Evolutionary conservation across 768 basidiomycete genomes (phyloP), one percentile per base, ranked within the genome.

Genomic region (Exidia glandulosa): DNA sequence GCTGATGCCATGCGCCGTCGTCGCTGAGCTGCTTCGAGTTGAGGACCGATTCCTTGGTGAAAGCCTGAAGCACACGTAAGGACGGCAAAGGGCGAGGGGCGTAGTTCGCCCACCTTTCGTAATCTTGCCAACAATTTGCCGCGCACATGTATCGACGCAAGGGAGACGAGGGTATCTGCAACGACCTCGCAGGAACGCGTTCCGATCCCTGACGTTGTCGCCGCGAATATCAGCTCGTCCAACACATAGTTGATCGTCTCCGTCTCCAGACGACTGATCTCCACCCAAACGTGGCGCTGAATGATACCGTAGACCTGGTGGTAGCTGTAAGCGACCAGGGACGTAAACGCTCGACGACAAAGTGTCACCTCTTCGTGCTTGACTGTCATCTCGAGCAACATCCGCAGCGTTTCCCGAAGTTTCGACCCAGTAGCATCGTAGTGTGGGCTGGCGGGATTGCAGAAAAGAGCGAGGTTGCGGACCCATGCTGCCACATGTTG

Each of bases 401-500:
- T 78, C n/a, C 91, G 82, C 56, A 95, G 77, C 63, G 87, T 87
- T 65, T 94, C 91, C 16, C 90, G 82, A 25, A 94, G 73, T 63
- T 85, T 79, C 13, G 87, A 83, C 7, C 85, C 87, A 1, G 87
- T 85, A 30, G 83, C 80, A 58, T 89, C 87, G 60, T 81, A 88
- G 33, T 87, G 73, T n/a, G 79, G 67, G 63, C 79, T 79, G 2
- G 84, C 81, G 1, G 90, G 85, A 64, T 86, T 86, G 30, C 81
- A 80, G 63, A 89, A 94, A 13, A 76, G 70, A 2, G 81, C 76
- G 2, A 96, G 76, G 66, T 94, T 94, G 68, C 80, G 84, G 47
- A 95, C 81, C 94, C 93, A 96, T 2, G 93, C 91, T 41, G 81
- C 83, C 77, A 95, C 79, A 66, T 93, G 94, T 61, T 87, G 83